Conservation (phyloP, 352 stramenopile genomes). For the Phytophthora macrochlamydospora region DNA sequence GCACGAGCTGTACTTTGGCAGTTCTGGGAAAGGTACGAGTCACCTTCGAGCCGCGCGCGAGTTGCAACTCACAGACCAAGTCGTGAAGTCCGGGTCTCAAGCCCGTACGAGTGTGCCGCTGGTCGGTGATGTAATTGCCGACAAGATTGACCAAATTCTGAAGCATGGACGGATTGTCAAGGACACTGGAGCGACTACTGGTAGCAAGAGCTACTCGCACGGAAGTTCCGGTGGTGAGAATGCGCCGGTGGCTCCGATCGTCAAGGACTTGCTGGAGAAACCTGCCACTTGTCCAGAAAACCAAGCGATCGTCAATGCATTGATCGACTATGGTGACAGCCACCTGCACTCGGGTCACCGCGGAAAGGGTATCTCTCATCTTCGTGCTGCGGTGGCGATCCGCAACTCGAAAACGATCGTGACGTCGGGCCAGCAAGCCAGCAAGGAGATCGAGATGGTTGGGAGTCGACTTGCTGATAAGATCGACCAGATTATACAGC, state of each 20-base stretch:
- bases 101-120: conserved; percentile 42
- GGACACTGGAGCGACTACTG: conserved; percentile 16
- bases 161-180: conserved; percentile 52
- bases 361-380: conserved; percentile 78
- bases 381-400: conserved; percentile 69
- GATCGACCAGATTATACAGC: conserved; percentile 76
- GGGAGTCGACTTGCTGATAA: conserved; percentile 60
- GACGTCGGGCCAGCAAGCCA: conserved; percentile 56
- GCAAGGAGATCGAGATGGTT: conserved; percentile 62
- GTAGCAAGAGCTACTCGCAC: conserved; percentile 39
- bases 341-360: conserved; percentile 67
- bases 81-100: conserved; percentile 51
- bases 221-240: conserved; percentile 47
- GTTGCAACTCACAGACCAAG: conserved; percentile 45
- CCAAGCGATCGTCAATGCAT: conserved; percentile 66
- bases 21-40: conserved; percentile 54
- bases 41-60: conserved; percentile 56
- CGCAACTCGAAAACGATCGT: conserved; percentile 57
- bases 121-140: conserved; percentile 52
- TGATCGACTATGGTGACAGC: conserved; percentile 75
- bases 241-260: conserved; percentile 56
- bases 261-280: conserved; percentile 63
- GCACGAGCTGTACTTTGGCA: conserved; percentile 60
- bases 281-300: conserved; percentile 64
- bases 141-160: conserved; percentile 78